Base-by-base conservation (phyloP, 2,329 filamentous ascomycete species). In the Colletotrichum sp. region DNA sequence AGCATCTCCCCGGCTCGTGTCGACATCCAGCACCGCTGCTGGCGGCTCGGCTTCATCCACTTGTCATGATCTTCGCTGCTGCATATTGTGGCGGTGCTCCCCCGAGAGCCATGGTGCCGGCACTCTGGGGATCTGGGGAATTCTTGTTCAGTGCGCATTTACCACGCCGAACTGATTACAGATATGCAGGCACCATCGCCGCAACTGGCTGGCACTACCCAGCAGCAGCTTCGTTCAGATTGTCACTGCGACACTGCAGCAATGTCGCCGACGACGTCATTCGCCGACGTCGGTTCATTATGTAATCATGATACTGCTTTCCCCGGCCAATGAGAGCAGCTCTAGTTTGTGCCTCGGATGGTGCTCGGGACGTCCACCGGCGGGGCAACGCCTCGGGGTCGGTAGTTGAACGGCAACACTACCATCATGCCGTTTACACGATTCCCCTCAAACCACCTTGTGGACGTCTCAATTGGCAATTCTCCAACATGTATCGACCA, bases 361-460 rank as follows among this genome's bases (percentile, higher is more conserved):
- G 39, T 64, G 59, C 71, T 69, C 71, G 75, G 71, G 66, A 77
- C 71, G 72, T 59, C 26, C 70, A 66, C 65, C 52, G 71, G 75
- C 75, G 71, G 71, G 75, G 75, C 52, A 69, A 49, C 59, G 57
- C 44, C 26, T 62, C 49, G 18, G 30, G 44, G 49, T 18, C 49
- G 65, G 36, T 30, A 75, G 60, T 70, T 73, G 62, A 36, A 66
- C 57, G 26, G 52, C 28, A 49, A 26, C 28, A 32, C 30, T 65
- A 28, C 36, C 28, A 59, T 57, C 70, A 75, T 55, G 65, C 60
- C 30, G 60, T 30, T 30, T 21, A 8, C 18, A 65, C 60, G 28
- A 75, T 57, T 69, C 15, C 15, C 10, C 39, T n/a, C 26, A 71
- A 26, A 32, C 34, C 59, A 49, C 34, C 36, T 18, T 52, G 63